Evolutionary conservation across 2,329 filamentous ascomycete genomes (phyloP).

Genomic region (Coniochaeta sp.): DNA sequence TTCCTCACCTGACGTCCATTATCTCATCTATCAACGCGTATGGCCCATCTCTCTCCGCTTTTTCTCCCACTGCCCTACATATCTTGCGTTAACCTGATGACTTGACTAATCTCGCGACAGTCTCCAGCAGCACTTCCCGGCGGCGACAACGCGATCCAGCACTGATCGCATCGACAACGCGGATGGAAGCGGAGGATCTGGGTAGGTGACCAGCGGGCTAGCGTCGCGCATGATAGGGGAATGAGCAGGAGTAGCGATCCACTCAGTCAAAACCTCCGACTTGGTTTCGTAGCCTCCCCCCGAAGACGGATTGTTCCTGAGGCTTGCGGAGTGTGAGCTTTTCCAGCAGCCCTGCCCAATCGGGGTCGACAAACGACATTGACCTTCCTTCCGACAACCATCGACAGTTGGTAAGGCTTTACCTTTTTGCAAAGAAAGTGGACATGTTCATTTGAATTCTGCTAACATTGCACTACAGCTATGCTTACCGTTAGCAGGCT

Average conservation of each 20-base stretch:
- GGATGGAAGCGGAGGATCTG: neutral
- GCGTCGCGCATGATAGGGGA: neutral
- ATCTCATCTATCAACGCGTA: neutral
- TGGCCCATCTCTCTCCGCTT: neutral
- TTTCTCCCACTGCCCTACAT: no score
- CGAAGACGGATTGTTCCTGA: neutral
- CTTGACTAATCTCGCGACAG: neutral
- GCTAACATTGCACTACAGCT: neutral
- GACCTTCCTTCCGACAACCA: neutral
- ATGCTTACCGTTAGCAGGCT: no score
- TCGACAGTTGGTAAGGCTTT: neutral
- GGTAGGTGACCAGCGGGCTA: neutral
- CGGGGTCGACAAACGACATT: neutral
- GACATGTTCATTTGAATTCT: neutral
- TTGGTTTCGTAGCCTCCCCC: slow-evolving; percentile 1
- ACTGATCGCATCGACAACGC: slow-evolving; percentile 1
- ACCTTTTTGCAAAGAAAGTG: neutral
- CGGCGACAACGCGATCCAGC: neutral
- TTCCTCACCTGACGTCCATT: neutral
- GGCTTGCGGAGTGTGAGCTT: neutral
- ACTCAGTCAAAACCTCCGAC: slow-evolving; percentile 1
- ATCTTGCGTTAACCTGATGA: neutral
- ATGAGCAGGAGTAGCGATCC: neutral
- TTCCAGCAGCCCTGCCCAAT: neutral
- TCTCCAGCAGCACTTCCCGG: neutral